These are phyloP conservation scores for Leishmania tropica DNA, from an alignment of 208 protist species.

Conservation along the genomic window DNA sequence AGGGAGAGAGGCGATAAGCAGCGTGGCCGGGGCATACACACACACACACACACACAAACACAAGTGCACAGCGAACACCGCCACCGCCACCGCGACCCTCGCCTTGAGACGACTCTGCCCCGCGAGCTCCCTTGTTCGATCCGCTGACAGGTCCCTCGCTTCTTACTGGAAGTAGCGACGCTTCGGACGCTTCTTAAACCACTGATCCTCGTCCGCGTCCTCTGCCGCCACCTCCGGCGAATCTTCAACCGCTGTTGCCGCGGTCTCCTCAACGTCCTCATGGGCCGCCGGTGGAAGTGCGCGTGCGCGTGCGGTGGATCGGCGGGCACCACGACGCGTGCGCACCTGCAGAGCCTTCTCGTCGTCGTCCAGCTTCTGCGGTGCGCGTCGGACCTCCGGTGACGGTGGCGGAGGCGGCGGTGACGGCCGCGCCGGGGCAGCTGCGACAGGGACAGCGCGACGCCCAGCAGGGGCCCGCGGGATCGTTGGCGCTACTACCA, in stretches of 20 bases:
- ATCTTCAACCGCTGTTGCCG: neutral
- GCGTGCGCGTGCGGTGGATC: conserved; percentile 18
- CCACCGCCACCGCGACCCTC: neutral
- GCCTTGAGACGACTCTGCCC: neutral
- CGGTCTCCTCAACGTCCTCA: neutral
- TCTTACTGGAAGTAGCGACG: conserved; percentile 43
- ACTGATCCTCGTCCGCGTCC: conserved; percentile 28
- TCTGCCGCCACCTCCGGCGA: neutral
- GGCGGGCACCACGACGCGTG: conserved; percentile 21
- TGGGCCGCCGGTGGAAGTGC: neutral
- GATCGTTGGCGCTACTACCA: neutral
- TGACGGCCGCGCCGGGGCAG: neutral
- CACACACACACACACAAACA: neutral
- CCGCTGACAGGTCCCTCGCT: neutral
- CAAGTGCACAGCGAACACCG: neutral
- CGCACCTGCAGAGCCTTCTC: conserved; percentile 17
- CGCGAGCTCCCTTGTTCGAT: neutral
- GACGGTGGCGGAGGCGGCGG: neutral
- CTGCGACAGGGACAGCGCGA: conserved; percentile 5
- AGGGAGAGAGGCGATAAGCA: neutral
- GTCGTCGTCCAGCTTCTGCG: conserved; percentile 4
- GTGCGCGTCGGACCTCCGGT: neutral
- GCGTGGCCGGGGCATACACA: neutral
- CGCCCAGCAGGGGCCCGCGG: neutral
- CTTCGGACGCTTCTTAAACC: conserved; percentile 47